phyloP scores from a whole-genome alignment of 1,284 basidiomycete genomes.

The Ustilago lituana region DNA sequence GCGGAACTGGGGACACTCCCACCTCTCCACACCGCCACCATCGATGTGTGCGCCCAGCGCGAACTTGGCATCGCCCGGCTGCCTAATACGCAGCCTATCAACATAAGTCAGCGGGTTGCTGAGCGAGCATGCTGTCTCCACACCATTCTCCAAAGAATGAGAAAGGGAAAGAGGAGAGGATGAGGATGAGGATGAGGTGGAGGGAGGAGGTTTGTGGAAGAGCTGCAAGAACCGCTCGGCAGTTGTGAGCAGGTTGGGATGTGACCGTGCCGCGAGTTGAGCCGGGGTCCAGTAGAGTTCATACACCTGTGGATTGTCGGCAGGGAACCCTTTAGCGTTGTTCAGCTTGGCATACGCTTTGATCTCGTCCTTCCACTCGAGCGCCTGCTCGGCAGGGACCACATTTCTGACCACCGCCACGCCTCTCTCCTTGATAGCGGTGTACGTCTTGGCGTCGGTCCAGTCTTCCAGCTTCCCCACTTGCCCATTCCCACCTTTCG shows the following conservation, averaged over 20 bases:
- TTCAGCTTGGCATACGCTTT: conserved; percentile 39
- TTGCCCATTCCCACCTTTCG: not conserved
- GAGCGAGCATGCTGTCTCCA: conserved; percentile 70
- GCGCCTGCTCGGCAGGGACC: conserved; percentile 22
- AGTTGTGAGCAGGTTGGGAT: conserved; percentile 42
- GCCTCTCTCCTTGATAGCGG: conserved; percentile 45
- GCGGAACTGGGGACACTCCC: conserved; percentile 78
- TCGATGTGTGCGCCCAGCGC: conserved; percentile 79
- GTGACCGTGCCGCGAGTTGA: conserved; percentile 45
- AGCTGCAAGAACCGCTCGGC: conserved; percentile 41
- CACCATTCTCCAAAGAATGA: no score
- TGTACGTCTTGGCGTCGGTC: conserved; percentile 30
- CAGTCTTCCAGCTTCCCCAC: conserved; percentile 23
- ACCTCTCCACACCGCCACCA: conserved; percentile 78
- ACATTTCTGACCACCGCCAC: conserved; percentile 51
- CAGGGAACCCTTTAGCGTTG: conserved; percentile 53
- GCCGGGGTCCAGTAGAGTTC: conserved; percentile 56
- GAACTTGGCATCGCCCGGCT: conserved; percentile 78
- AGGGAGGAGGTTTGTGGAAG: conserved; percentile 37
- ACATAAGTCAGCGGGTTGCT: conserved; percentile 77
- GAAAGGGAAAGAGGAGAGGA: not conserved
- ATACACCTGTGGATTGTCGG: conserved; percentile 55
- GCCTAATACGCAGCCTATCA: conserved; percentile 79
- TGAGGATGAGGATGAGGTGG: not conserved
- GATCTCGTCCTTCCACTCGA: conserved; percentile 52